Conservation (phyloP, 2,329 filamentous ascomycete genomes). For the Aspergillus sp. region DNA sequence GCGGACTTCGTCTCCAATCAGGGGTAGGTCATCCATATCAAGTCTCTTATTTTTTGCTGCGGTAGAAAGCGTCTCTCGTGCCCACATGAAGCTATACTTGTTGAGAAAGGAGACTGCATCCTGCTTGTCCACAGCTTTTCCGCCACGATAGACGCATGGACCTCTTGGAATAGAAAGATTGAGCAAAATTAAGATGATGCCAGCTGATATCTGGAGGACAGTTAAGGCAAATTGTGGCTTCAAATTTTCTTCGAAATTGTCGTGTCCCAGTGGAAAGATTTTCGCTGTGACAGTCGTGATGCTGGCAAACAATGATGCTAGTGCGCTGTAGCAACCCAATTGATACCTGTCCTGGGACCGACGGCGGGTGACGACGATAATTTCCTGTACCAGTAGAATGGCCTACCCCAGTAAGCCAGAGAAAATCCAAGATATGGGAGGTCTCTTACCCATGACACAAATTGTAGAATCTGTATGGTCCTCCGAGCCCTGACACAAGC, state of each 20-base stretch:
- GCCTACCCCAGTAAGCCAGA: neutral
- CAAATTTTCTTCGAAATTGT: neutral
- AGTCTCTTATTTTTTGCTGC: slow-evolving; percentile 60
- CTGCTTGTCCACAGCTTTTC: slow-evolving; percentile 59
- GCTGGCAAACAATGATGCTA: neutral
- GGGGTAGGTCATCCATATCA: slow-evolving; percentile 61
- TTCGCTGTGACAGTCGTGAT: neutral
- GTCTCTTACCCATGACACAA: slow-evolving; percentile 5
- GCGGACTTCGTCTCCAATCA: slow-evolving; percentile 56
- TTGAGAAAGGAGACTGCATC: slow-evolving; percentile 59
- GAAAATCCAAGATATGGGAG: neutral
- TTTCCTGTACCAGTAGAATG: slow-evolving; percentile 4
- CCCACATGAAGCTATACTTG: slow-evolving; percentile 66
- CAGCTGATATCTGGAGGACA: neutral
- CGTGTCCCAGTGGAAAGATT: neutral
- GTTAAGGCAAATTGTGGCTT: neutral
- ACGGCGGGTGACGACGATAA: neutral
- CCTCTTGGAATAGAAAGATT: slow-evolving; percentile 27
- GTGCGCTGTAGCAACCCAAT: slow-evolving; percentile 11
- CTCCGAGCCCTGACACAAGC: neutral
- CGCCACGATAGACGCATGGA: slow-evolving; percentile 62
- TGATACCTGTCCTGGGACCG: neutral
- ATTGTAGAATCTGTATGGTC: neutral
- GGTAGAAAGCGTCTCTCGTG: slow-evolving; percentile 51
- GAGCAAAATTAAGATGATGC: neutral